Evolutionary conservation across 192 early-diverging fungal genomes (phyloP).

Genomic region (Backusella tarrabulga): DNA sequence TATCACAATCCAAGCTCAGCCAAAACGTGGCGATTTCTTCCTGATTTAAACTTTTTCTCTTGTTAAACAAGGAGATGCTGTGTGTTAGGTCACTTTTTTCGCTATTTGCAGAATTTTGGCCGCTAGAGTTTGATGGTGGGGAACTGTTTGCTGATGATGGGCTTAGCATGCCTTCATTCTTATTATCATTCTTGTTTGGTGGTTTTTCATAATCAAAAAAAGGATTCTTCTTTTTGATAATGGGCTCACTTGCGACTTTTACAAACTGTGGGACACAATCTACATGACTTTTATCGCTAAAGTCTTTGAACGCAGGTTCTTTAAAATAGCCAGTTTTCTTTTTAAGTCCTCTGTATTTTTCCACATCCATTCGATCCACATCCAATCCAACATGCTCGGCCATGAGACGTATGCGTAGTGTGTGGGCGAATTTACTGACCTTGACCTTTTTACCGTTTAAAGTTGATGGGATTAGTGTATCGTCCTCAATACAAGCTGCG

Average conservation of each 20-base stretch:
- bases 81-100: neutral
- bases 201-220: neutral
- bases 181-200: neutral
- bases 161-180: neutral
- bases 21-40: slow-evolving; percentile 1
- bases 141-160: neutral
- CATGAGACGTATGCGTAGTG: slow-evolving; percentile 72
- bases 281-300: neutral
- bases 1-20: slow-evolving; percentile 15
- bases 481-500: slow-evolving; percentile 66
- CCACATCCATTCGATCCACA: slow-evolving; percentile 17
- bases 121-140: neutral
- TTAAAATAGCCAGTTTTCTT: neutral
- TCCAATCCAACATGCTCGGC: slow-evolving; percentile 73
- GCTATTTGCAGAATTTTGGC: neutral
- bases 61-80: neutral
- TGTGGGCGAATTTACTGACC: slow-evolving; percentile 68
- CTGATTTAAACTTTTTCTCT: slow-evolving; percentile 19
- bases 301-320: neutral
- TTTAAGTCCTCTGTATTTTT: neutral
- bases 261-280: neutral
- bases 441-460: slow-evolving; percentile 70
- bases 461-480: slow-evolving; percentile 60
- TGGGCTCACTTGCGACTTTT: neutral
- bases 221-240: neutral